Evolutionary conservation across 805 yeast species (phyloP), one percentile per base, ranked within the genome.

Genomic region (Monosporozyma solicola): DNA sequence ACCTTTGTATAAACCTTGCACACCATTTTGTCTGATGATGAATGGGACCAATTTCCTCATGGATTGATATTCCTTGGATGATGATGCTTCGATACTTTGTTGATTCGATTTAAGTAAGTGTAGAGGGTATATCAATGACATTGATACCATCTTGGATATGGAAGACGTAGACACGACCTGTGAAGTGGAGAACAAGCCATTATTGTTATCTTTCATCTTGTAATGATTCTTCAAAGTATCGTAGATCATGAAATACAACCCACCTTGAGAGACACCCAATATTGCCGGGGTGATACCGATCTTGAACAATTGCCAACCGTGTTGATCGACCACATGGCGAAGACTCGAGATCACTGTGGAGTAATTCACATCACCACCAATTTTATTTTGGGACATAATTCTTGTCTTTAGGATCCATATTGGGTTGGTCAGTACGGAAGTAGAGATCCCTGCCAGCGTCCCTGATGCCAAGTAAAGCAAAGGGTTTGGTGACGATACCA

Each of bases 391-490:
- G 20, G 90, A 82, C 61, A 91, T 75, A 58, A 92, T 84, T 56
- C 98, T 75, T 0, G 99, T 94, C 68, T 94, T 94, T 20, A 94
- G 67, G 1, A 94, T 96, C 99, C 99, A 92, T 10, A 92, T 78
- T 0, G 99, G 99, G 64, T 90, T 94, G 0, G 99, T 91, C 15
- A 87, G 44, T 0, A 88, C 52, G 0, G 95, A 79, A 0, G 97
- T 88, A 5, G 82, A 61, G 43, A 82, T 62, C 0, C 99, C 99
- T 0, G 97, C 90, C 1, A 75, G 57, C 48, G 82, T 76, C 2
- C 90, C 86, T 48, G 84, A 70, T 3, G 70, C 51, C 31, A 84
- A 60, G 66, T 81, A 80, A 55, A 76, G 74, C 52, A 69, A 65
- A 7, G 82, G 69, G 6, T 37, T 31, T 22, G 44, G 46, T 13